Conservation (phyloP, 768 basidiomycete species). For the Mycena capillaripes region DNA sequence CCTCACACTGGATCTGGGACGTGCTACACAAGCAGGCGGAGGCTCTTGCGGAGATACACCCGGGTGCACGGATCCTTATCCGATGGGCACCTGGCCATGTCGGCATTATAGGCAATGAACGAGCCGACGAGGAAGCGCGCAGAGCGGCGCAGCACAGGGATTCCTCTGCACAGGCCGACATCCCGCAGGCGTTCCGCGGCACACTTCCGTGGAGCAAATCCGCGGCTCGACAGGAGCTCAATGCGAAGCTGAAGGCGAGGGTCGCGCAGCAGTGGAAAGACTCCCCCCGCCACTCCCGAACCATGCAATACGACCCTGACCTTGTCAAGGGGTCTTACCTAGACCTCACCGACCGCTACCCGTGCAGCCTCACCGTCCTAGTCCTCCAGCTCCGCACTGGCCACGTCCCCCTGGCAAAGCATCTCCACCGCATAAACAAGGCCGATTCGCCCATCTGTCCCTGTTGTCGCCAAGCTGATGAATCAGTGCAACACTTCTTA, state of each 20-base stretch:
- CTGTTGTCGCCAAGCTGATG: slow-evolving; percentile 21
- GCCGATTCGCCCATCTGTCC: slow-evolving; percentile 37
- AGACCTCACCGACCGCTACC: not conserved
- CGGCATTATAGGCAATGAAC: slow-evolving; percentile 38
- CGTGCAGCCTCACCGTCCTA: slow-evolving; percentile 18
- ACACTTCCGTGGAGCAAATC: slow-evolving; percentile 22
- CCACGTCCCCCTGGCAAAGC: slow-evolving; percentile 36
- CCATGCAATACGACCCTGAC: not conserved
- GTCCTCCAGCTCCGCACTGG: slow-evolving; percentile 37
- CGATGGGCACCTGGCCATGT: slow-evolving; percentile 40
- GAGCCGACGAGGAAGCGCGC: slow-evolving; percentile 38
- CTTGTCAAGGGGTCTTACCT: not conserved
- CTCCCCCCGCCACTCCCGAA: not conserved
- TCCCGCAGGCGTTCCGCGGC: not conserved
- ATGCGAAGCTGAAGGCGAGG: not conserved
- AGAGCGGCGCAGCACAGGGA: slow-evolving; percentile 18
- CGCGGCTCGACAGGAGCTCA: not conserved
- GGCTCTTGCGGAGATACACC: not conserved
- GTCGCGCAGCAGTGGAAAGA: slow-evolving; percentile 1
- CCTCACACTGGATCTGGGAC: no score
- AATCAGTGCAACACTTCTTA: slow-evolving; percentile 35
- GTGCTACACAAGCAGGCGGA: not conserved
- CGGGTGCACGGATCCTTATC: slow-evolving; percentile 7
- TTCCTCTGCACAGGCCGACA: not conserved
- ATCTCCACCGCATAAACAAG: slow-evolving; percentile 38